Percentiles rank a stretch among this genome's conserved stretches.
phyloP scores from a whole-genome alignment of 2,329 filamentous ascomycete genomes.

The Stylonectria norvegica region DNA sequence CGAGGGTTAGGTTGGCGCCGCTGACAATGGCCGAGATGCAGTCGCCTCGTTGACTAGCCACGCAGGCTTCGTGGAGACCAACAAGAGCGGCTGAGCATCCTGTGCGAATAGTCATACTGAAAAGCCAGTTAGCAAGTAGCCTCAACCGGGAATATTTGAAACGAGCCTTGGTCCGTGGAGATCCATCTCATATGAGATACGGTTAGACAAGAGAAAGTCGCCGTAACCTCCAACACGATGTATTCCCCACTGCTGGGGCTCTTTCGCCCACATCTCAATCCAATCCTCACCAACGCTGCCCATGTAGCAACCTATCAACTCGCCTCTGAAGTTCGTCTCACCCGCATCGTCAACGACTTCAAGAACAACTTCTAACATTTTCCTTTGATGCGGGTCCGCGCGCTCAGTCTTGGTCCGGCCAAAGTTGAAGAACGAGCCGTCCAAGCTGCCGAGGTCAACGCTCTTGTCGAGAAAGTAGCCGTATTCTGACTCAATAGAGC shows the following conservation, averaged over 20 bases:
- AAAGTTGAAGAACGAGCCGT: slow-evolving; percentile 29
- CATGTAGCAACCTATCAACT: slow-evolving; percentile 32
- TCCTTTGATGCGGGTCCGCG: slow-evolving; percentile 36
- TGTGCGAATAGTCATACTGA: slow-evolving; percentile 34
- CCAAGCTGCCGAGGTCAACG: slow-evolving; percentile 24
- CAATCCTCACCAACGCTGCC: slow-evolving; percentile 35
- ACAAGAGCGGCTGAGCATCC: slow-evolving; percentile 34
- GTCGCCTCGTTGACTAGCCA: slow-evolving; percentile 26
- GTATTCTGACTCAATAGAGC: slow-evolving; percentile 17
- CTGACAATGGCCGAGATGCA: slow-evolving; percentile 30
- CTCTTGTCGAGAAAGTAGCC: slow-evolving; percentile 31
- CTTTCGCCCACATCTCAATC: slow-evolving; percentile 23
- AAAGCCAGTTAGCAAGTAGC: not conserved
- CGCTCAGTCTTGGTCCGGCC: slow-evolving; percentile 27
- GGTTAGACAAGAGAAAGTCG: slow-evolving; percentile 29
- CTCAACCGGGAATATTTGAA: not conserved
- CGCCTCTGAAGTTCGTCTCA: slow-evolving; percentile 27
- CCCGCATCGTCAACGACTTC: slow-evolving; percentile 37
- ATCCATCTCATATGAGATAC: slow-evolving; percentile 36
- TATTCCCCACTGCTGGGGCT: slow-evolving; percentile 15
- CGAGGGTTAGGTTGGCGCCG: slow-evolving; percentile 32
- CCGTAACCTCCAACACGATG: slow-evolving; percentile 22
- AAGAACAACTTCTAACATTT: slow-evolving; percentile 34
- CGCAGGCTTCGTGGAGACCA: slow-evolving; percentile 32
- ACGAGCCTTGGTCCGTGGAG: slow-evolving; percentile 46